Base-by-base conservation (phyloP, 2,329 filamentous ascomycete genomes). In the Leptodontidium sp. region DNA sequence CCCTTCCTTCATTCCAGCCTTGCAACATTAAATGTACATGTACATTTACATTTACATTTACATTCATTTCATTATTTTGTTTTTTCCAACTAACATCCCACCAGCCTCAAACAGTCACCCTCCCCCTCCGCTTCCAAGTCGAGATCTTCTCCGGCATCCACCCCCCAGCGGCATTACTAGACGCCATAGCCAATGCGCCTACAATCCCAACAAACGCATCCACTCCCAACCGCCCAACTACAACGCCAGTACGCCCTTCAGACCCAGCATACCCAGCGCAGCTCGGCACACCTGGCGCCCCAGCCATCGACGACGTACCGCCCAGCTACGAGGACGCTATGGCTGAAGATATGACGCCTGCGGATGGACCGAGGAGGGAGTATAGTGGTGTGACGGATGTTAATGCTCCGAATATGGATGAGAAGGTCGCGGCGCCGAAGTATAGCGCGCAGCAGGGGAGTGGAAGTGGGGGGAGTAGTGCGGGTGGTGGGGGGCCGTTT, bases 271-370 rank as follows among this genome's bases (percentile, higher is more conserved):
- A 89, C 70, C 88, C 87, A 17, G 87, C 88, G 4, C 87, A 89
- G 75, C 79, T 89, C 50, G 84, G 85, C 45, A 78, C 80, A 9
- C 75, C 78, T 12, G 82, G 80, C 2, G 84, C 79, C 1, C 79
- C 82, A 21, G 77, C 79, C 0, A 84, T 87, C 72, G 90, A 93
- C 40, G 93, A 96, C 66, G 93, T 93, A n/a, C 94, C 95, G 21
- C 94, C 94, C 8, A 97, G 93, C 76, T 98, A 98, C 77, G 94
- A 97, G 80, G 94, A 98, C 80, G 94, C 93, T 14, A 90, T 98
- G 81, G 94, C 93, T 7, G 90, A 93, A 72, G 88, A 90, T 68
- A 81, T 96, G 70, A 80, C 83, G 0, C 92, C 93, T 1, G 88
- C 93, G 66, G 87, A 93, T 77, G 91, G 90, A 70, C 82, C 90